Evolutionary conservation across 352 stramenopile genomes (phyloP).

Genomic region (Phytophthora ramorum): DNA sequence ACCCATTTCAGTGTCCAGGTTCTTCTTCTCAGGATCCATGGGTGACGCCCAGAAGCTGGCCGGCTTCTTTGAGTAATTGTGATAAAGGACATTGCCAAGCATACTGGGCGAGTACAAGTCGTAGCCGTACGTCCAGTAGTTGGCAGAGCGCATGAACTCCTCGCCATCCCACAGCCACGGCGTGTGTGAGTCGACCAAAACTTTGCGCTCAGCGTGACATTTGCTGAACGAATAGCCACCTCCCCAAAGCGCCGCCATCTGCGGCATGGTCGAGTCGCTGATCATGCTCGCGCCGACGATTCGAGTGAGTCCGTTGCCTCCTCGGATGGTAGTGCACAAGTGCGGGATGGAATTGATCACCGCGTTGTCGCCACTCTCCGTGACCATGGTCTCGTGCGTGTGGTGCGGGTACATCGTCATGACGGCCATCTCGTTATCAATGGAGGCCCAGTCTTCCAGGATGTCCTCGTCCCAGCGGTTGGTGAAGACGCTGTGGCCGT

Average conservation of each 20-base stretch:
- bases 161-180: conserved; percentile 77
- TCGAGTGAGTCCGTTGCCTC: conserved; percentile 56
- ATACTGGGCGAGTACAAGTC: conserved; percentile 69
- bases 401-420: conserved; percentile 80
- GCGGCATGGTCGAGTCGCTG: conserved; percentile 60
- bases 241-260: conserved; percentile 74
- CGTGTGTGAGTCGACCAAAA: conserved; percentile 74
- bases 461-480: conserved; percentile 80
- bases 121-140: conserved; percentile 72
- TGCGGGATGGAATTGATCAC: conserved; percentile 66
- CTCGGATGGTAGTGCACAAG: conserved; percentile 68
- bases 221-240: conserved; percentile 82
- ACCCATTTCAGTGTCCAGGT: conserved; percentile 48
- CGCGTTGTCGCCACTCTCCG: conserved; percentile 77
- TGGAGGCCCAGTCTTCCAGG: conserved; percentile 63
- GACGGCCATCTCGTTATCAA: conserved; percentile 85
- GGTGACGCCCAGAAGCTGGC: conserved; percentile 55
- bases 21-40: conserved; percentile 45
- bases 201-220: conserved; percentile 74
- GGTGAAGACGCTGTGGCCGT: conserved; percentile 85
- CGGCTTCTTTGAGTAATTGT: conserved; percentile 75
- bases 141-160: conserved; percentile 63
- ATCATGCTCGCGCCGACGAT: conserved; percentile 84
- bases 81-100: conserved; percentile 61
- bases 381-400: conserved; percentile 69